Conservation (phyloP, 2,329 filamentous ascomycete species). For the Penicillium sp. region DNA sequence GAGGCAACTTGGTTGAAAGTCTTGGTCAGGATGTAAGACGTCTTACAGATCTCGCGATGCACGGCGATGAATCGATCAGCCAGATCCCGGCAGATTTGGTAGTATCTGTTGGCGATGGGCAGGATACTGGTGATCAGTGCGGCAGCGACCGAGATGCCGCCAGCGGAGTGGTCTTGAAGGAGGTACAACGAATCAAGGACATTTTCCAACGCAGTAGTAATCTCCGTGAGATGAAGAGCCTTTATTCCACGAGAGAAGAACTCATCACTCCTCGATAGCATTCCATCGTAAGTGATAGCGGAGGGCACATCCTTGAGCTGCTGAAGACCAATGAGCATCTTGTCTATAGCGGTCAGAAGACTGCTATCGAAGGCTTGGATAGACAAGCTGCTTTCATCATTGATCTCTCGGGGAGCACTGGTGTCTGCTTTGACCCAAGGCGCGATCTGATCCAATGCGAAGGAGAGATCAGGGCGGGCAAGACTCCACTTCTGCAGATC, state of each 20-base stretch:
- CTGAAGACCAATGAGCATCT: conserved; percentile 75
- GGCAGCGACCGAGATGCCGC: conserved; percentile 47
- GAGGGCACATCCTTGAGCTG: conserved; percentile 55
- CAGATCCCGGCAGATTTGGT: conserved; percentile 56
- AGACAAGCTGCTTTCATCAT: conserved; percentile 23
- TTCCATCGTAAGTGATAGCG: conserved; percentile 59
- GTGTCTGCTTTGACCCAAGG: conserved; percentile 56
- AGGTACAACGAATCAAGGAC: conserved; percentile 47
- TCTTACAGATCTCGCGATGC: conserved; percentile 67
- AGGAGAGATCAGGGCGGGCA: conserved; percentile 57
- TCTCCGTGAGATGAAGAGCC: conserved; percentile 57
- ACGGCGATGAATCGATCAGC: conserved; percentile 58
- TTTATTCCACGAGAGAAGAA: conserved; percentile 53
- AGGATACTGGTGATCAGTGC: conserved; percentile 59
- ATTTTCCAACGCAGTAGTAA: conserved; percentile 47
- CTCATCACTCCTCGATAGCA: conserved; percentile 58
- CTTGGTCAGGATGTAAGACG: conserved; percentile 71
- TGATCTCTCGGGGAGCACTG: conserved; percentile 8
- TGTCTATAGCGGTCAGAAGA: conserved; percentile 65
- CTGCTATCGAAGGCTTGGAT: conserved; percentile 53
- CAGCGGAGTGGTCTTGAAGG: conserved; percentile 44
- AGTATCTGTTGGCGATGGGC: conserved; percentile 74
- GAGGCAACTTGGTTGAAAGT: conserved; percentile 74
- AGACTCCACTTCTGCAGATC: conserved; percentile 47
- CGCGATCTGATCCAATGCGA: conserved; percentile 62